Conservation (phyloP, 192 early-diverging fungal species). For the Borealophlyctis nickersoniae region DNA sequence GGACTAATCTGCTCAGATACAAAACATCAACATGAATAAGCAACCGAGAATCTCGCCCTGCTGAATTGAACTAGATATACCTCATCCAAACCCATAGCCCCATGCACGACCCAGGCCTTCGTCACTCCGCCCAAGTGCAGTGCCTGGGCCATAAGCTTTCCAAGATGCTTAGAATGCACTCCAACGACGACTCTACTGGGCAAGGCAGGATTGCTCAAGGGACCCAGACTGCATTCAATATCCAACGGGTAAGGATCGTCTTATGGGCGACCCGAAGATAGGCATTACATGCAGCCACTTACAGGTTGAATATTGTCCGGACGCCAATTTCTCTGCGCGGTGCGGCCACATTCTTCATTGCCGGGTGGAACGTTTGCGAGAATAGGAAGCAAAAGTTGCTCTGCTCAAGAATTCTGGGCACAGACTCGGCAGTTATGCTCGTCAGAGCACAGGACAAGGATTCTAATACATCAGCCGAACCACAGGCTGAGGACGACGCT, state of each 20-base stretch:
- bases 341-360: constrained; percentile 74
- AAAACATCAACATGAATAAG: too few relatives aligned
- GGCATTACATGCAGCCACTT: constrained; percentile 11
- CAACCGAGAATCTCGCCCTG: too few relatives aligned
- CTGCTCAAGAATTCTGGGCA: constrained; percentile 60
- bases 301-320: constrained; percentile 90
- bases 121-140: constrained; percentile 73
- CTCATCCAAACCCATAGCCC: constrained; percentile 87
- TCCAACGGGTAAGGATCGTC: not conserved
- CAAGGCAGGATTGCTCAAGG: constrained; percentile 82
- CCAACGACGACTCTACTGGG: constrained; percentile 85
- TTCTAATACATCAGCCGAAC: constrained; percentile 94
- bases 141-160: constrained; percentile 78
- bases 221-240: constrained; percentile 60
- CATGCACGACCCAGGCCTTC: constrained; percentile 88
- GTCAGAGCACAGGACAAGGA: constrained; percentile 71
- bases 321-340: constrained; percentile 85
- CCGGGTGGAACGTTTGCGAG: constrained; percentile 86
- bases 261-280: not conserved
- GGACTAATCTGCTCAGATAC: constrained; percentile 88
- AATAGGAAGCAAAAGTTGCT: constrained; percentile 89
- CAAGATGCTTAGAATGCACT: constrained; percentile 78
- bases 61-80: too few relatives aligned
- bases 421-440: constrained; percentile 61
- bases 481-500: constrained; percentile 83